A percentile compares a stretch with the other conserved stretches of the same genome.
phyloP scores from a whole-genome alignment of 192 early-diverging fungal genomes.

The Coemansia reversa region DNA sequence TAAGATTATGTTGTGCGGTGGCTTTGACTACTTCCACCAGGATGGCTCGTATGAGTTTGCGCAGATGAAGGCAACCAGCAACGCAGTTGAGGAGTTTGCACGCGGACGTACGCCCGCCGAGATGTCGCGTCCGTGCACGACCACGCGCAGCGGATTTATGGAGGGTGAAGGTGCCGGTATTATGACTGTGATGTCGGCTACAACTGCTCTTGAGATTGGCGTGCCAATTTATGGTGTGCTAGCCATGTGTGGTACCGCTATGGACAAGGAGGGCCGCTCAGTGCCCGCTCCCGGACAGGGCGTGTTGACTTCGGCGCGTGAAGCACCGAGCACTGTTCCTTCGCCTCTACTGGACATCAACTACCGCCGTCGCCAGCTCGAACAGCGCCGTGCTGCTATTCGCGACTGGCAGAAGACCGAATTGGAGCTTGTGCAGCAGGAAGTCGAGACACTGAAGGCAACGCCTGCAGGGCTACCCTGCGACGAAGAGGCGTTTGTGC shows the following conservation, averaged over 20 bases:
- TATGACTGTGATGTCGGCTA: slow-evolving; percentile 83
- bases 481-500: slow-evolving; percentile 52
- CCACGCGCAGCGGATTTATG: slow-evolving; percentile 90
- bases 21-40: slow-evolving; percentile 89
- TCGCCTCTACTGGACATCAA: slow-evolving; percentile 79
- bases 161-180: slow-evolving; percentile 90
- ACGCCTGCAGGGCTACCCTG: slow-evolving; percentile 31
- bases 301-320: slow-evolving; percentile 87
- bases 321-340: slow-evolving; percentile 59
- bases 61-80: slow-evolving; percentile 95
- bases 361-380: slow-evolving; percentile 81
- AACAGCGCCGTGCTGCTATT: slow-evolving; percentile 39
- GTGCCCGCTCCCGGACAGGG: slow-evolving; percentile 94
- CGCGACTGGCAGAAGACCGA: slow-evolving; percentile 36
- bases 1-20: slow-evolving; percentile 88
- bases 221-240: slow-evolving; percentile 87
- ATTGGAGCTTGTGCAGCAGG: slow-evolving; percentile 24
- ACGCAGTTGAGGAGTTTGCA: slow-evolving; percentile 81
- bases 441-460: slow-evolving; percentile 29
- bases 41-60: slow-evolving; percentile 92
- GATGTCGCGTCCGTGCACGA: slow-evolving; percentile 89
- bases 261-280: slow-evolving; percentile 91
- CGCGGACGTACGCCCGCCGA: slow-evolving; percentile 84
- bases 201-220: slow-evolving; percentile 86
- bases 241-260: slow-evolving; percentile 84